Evolutionary conservation across 495 filamentous ascomycete species (phyloP).

Genomic region (Tetracladium setigerum): DNA sequence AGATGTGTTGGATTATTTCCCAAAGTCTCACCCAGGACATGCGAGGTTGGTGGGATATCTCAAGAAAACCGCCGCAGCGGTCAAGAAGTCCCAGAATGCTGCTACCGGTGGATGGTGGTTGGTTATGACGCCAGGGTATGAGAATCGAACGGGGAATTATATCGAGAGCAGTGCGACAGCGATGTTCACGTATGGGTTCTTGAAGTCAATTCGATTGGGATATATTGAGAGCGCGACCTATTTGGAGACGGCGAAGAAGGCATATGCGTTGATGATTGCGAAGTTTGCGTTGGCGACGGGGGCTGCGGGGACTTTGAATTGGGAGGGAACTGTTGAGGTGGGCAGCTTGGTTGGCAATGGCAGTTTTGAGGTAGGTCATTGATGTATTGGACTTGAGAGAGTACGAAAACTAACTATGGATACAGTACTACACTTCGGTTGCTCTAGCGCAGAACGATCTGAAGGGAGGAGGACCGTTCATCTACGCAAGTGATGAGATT

Average conservation of each 20-base stretch:
- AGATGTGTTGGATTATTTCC: constrained; percentile 44
- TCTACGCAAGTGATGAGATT: constrained; percentile 39
- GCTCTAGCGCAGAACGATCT: constrained; percentile 37
- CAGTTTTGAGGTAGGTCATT: constrained; percentile 34
- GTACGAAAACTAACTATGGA: neutral
- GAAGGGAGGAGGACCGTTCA: constrained; percentile 39
- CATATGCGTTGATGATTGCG: constrained; percentile 33
- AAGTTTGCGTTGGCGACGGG: constrained; percentile 34
- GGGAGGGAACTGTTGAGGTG: constrained; percentile 47
- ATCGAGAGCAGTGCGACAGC: constrained; percentile 53
- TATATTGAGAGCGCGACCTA: constrained; percentile 26
- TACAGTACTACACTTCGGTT: constrained; percentile 40
- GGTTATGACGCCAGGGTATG: constrained; percentile 39
- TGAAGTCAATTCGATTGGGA: constrained; percentile 44
- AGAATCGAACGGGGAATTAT: constrained; percentile 40
- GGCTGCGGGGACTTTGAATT: constrained; percentile 36
- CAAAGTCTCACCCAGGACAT: constrained; percentile 24
- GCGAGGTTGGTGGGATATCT: constrained; percentile 31
- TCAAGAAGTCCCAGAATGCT: constrained; percentile 37
- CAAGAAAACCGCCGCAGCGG: constrained; percentile 29
- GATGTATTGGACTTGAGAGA: neutral
- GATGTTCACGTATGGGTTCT: constrained; percentile 50
- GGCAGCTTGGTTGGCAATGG: constrained; percentile 45
- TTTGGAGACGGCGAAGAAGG: constrained; percentile 26
- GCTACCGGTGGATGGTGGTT: constrained; percentile 52